Evolutionary conservation across 2,329 filamentous ascomycete species (phyloP), one percentile per base, ranked within the genome.

Genomic region (Botrytis sinoallii): DNA sequence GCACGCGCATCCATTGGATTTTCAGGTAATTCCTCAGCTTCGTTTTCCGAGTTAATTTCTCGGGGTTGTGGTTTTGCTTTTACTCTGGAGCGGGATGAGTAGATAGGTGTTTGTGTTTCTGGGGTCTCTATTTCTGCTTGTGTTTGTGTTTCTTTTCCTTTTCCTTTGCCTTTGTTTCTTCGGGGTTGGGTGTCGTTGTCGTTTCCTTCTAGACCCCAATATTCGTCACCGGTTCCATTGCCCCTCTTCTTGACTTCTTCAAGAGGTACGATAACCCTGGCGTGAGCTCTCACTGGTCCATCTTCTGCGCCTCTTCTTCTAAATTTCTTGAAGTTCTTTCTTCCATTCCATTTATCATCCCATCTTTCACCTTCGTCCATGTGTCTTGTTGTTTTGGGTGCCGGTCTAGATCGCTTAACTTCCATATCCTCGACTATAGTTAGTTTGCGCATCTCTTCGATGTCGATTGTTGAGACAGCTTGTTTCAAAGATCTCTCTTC

Each of bases 291-390:
- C 78, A 72, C 81, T 75, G 74, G 76, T 35, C 78, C 81, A 70
- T 75, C 75, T n/a, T 78, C 77, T 55, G 87, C 87, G 38, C 88
- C 90, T 71, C 88, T 86, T 72, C 85, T 86, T 35, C 87, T 86
- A 80, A 99, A 99, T 78, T 90, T 92, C 82, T 99, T 99, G 84
- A 97, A 99, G 80, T 99, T 98, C 82, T 94, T 95, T 61, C 95
- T 88, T 0, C 95, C 96, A 80, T 98, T 97, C 96, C 96, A 99
- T 57, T 87, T 87, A 0, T 93, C 90, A 77, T 98, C 89, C 95
- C 95, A 98, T 59, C 93, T 87, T 8, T 90, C 88, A 29, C 86
- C 83, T 48, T 82, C 82, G n/a, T 84, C 80, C 29, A 79, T 81
- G 70, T 83, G 83, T 9, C 60, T 61, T 2, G 70, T 75, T 44